These are phyloP conservation scores for Colletotrichum incanum DNA, from an alignment of 2,329 filamentous ascomycete genomes.

Conservation along the genomic window DNA sequence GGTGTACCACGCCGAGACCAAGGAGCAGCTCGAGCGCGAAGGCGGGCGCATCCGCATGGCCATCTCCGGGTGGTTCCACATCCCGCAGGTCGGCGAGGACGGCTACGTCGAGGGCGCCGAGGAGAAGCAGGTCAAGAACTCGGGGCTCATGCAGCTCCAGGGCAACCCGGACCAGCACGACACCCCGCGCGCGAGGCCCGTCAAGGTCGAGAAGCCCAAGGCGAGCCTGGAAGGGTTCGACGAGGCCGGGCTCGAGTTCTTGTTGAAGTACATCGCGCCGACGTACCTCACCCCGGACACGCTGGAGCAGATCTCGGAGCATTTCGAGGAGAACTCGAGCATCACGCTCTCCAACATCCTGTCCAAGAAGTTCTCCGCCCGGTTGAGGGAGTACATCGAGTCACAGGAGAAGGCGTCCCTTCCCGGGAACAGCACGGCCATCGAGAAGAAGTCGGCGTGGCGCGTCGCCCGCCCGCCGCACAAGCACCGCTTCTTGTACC, in stretches of 20 bases:
- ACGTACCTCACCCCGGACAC: slow-evolving; percentile 94
- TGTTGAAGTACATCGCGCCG: slow-evolving; percentile 91
- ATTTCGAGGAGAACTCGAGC: slow-evolving; percentile 87
- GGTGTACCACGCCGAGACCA: slow-evolving; percentile 82
- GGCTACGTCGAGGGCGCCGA: slow-evolving; percentile 91
- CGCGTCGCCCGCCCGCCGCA: slow-evolving; percentile 89
- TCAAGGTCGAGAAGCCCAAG: slow-evolving; percentile 59
- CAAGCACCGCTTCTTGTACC: slow-evolving; percentile 94
- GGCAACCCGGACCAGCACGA: slow-evolving; percentile 94
- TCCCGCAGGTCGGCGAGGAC: slow-evolving; percentile 93
- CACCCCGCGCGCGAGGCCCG: slow-evolving; percentile 76
- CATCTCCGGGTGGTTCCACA: slow-evolving; percentile 99
- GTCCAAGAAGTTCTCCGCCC: slow-evolving; percentile 81
- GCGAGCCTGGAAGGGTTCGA: slow-evolving; percentile 71
- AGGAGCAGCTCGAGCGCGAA: slow-evolving; percentile 75
- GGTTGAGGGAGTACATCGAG: slow-evolving; percentile 80
- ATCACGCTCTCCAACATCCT: slow-evolving; percentile 87
- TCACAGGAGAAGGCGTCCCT: slow-evolving; percentile 70
- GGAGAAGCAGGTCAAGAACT: slow-evolving; percentile 89
- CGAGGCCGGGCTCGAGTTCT: slow-evolving; percentile 87
- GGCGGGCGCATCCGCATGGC: slow-evolving; percentile 92
- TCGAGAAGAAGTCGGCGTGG: slow-evolving; percentile 76
- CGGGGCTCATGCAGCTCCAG: slow-evolving; percentile 92
- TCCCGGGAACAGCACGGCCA: slow-evolving; percentile 65
- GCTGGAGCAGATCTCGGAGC: slow-evolving; percentile 83